Conservation (phyloP, 805 yeast species). For the Candida silvicultrix region DNA sequence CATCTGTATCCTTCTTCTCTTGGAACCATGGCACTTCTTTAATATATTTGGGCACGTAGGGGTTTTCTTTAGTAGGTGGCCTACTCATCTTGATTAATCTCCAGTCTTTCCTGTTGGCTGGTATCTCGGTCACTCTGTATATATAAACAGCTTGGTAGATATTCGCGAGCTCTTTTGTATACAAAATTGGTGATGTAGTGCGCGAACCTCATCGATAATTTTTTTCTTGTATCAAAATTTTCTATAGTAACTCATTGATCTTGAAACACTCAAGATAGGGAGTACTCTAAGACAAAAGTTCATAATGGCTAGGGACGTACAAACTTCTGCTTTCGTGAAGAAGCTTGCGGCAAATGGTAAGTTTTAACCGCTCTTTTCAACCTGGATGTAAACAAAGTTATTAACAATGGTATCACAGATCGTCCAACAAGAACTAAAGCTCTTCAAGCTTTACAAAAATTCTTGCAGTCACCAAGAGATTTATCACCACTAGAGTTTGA, state of each 20-base stretch:
- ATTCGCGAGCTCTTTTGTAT: too few relatives aligned
- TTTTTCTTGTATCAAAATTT: background rate
- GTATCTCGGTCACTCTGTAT: too few relatives aligned
- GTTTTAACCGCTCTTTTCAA: slow-evolving; percentile 10
- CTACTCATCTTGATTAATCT: background rate
- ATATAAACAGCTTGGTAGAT: too few relatives aligned
- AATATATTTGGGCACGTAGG: slow-evolving; percentile 34
- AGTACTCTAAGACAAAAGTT: too few relatives aligned
- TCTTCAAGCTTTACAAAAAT: slow-evolving; percentile 54
- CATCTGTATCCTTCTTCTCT: slow-evolving; percentile 21
- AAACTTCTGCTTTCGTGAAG: slow-evolving; percentile 56
- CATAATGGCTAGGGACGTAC: slow-evolving; percentile 16
- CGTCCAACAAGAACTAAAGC: slow-evolving; percentile 72
- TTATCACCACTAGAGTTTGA: slow-evolving; percentile 43
- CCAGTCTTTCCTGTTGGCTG: too few relatives aligned
- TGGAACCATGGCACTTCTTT: slow-evolving; percentile 36
- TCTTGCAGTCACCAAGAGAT: slow-evolving; percentile 35
- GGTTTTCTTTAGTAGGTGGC: slow-evolving; percentile 15
- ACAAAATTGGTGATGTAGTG: background rate
- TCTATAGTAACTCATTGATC: background rate
- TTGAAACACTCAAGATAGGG: too few relatives aligned
- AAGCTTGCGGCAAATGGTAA: slow-evolving; percentile 73
- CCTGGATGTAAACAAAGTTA: too few relatives aligned
- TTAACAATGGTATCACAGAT: slow-evolving; percentile 25
- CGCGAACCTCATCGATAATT: slow-evolving; percentile 4